phyloP scores from a whole-genome alignment of 2,329 filamentous ascomycete species.

The Grosmannia serpens region DNA sequence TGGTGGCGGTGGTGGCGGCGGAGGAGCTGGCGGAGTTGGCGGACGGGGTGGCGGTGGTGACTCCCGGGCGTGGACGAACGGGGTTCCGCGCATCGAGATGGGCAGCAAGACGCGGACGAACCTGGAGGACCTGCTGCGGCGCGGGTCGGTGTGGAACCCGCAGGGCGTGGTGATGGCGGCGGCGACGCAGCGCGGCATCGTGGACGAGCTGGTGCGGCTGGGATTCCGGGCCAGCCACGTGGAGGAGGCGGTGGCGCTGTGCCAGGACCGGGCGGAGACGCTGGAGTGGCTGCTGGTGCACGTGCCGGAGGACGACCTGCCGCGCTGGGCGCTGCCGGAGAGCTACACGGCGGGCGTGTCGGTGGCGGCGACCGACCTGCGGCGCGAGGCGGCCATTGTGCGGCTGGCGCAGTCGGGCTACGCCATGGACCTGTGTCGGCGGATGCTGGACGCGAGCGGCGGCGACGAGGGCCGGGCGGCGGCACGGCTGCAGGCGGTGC shows the following conservation, averaged over 20 bases:
- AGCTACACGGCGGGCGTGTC: conserved; percentile 84
- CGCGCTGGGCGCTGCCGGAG: conserved; percentile 81
- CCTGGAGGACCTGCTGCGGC: conserved; percentile 68
- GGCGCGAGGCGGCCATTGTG: conserved; percentile 71
- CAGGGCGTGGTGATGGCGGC: conserved; percentile 56
- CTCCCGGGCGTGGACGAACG: conserved; percentile 5
- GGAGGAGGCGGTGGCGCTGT: conserved; percentile 75
- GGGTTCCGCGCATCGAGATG: conserved; percentile 59
- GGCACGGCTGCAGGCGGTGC: conserved; percentile 61
- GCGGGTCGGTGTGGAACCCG: conserved; percentile 78
- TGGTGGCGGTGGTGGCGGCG: too few relatives aligned
- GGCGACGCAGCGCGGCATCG: conserved; percentile 43
- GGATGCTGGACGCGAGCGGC: conserved; percentile 56
- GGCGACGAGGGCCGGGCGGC: conserved; percentile 70
- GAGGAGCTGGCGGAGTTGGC: conserved; percentile 7
- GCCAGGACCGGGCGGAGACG: conserved; percentile 84
- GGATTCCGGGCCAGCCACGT: conserved; percentile 86
- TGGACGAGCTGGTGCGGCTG: conserved; percentile 64
- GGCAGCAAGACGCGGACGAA: conserved; percentile 67
- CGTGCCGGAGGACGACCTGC: conserved; percentile 94
- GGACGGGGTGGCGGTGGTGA: not conserved
- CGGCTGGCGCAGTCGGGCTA: conserved; percentile 76
- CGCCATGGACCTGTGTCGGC: conserved; percentile 69
- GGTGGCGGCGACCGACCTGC: conserved; percentile 71
- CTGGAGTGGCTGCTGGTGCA: conserved; percentile 95